A percentile compares a stretch with the other conserved stretches of the same genome.
Conservation (phyloP, 441 rosid genomes). For the Populus hybrid region DNA sequence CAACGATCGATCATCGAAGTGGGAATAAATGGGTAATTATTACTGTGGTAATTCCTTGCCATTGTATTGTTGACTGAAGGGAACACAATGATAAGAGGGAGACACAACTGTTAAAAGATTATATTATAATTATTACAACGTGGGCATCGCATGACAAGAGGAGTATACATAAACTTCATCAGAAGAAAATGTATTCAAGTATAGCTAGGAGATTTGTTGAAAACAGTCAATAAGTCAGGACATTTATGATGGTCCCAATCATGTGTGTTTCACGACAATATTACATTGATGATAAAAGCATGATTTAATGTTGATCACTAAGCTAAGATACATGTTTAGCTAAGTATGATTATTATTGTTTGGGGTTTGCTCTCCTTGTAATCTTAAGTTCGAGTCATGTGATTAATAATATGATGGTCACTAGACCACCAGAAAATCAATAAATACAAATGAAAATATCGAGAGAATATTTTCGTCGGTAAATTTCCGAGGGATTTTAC, state of each 20-base stretch:
- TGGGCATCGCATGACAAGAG: neutral
- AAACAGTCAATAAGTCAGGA: neutral
- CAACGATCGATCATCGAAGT: neutral
- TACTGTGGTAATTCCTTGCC: neutral
- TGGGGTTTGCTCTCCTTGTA: too few relatives aligned
- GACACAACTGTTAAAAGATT: neutral
- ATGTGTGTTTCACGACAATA: conserved; percentile 10
- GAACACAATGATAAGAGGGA: neutral
- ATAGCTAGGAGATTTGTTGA: neutral
- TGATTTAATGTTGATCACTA: conserved; percentile 3
- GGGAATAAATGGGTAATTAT: neutral
- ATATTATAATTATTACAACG: neutral
- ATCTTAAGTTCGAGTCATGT: too few relatives aligned
- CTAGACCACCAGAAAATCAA: too few relatives aligned
- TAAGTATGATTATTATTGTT: too few relatives aligned
- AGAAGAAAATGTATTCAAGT: neutral
- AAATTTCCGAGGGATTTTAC: too few relatives aligned
- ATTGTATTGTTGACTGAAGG: neutral
- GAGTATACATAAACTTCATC: neutral
- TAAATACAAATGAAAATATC: too few relatives aligned
- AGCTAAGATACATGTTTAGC: neutral
- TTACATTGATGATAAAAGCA: conserved; percentile 3
- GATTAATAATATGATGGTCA: too few relatives aligned
- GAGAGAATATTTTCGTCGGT: too few relatives aligned
- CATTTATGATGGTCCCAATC: conserved; percentile 12